These are phyloP conservation scores for Funneliformis caledonium DNA, from an alignment of 371 early-diverging fungal species.

Conservation along the genomic window DNA sequence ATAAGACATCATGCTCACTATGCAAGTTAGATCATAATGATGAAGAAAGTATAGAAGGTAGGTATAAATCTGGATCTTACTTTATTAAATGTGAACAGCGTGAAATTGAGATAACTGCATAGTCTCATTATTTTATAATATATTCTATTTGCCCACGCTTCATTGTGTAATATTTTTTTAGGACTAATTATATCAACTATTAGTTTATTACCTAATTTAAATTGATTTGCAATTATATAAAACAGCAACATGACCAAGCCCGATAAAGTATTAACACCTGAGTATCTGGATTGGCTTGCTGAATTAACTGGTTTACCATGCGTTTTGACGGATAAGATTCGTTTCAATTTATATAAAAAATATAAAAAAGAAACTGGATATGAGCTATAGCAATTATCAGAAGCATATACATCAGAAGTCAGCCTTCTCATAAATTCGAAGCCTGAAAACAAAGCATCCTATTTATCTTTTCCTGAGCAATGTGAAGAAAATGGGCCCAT, in stretches of 20 bases:
- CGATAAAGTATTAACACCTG: slow-evolving; percentile 21
- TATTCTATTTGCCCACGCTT: too few relatives aligned
- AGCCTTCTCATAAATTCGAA: too few relatives aligned
- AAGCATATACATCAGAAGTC: not conserved
- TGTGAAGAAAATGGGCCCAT: not conserved
- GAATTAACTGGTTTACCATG: slow-evolving; percentile 33
- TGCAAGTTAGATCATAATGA: slow-evolving; percentile 33
- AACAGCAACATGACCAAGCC: slow-evolving; percentile 9
- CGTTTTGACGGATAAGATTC: slow-evolving; percentile 36
- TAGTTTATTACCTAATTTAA: not conserved
- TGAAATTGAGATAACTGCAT: slow-evolving; percentile 33
- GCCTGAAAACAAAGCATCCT: too few relatives aligned
- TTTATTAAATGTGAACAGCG: slow-evolving; percentile 32
- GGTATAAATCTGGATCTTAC: slow-evolving; percentile 13
- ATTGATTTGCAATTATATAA: slow-evolving; percentile 4
- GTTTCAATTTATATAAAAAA: slow-evolving; percentile 34
- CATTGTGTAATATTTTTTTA: not conserved
- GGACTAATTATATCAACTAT: too few relatives aligned
- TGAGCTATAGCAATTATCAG: slow-evolving; percentile 16
- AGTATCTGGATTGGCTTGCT: slow-evolving; percentile 28
- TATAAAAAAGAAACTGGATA: slow-evolving; percentile 37
- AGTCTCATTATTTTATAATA: not conserved
- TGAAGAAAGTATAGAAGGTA: slow-evolving; percentile 29
- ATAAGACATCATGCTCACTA: slow-evolving; percentile 23
- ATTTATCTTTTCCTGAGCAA: too few relatives aligned